Base-by-base conservation (phyloP, 345 rosid species). In the Gynandropsis gynandra region DNA sequence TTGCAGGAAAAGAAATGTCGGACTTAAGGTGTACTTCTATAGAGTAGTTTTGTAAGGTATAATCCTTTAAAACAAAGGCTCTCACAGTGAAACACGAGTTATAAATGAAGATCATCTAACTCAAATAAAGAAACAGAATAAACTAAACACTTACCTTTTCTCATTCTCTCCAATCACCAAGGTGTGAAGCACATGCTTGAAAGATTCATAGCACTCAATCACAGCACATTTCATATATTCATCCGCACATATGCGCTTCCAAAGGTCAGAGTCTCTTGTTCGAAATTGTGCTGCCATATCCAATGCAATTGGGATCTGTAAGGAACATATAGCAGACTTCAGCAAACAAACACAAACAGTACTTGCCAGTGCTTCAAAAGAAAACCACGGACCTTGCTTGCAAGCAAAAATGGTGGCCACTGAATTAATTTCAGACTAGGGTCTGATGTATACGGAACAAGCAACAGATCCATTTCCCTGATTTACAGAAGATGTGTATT, bases 211-310 rank as follows among this genome's bases (percentile, higher is more conserved):
- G 76, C 98, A 87, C 73, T 92, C 98, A 45, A 84, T 82, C 42
- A 90, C 96, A 48, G 96, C 95, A 74, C 96, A 90, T 71, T 90
- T 87, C 98, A 90, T 82, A 72, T 84, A 90, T 47, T 90, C 96
- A 64, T 90, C 98, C 4, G 84, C 86, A 53, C 93, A 84, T 61
- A 90, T 85, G 47, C 93, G 93, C 75, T 78, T 87, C 96, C 98
- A 92, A 16, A 92, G 95, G 69, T 81, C 90, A 72, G 93, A 58
- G 57, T 87, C 98, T 72, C 50, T 77, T 39, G 77, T 59, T 63
- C 79, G 81, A 67, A 85, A 85, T 52, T 92, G 93, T 59, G 73
- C 93, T 47, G 95, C 93, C 96, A 87, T 92, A 71, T 87, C 96
- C 67, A 90, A 58, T 61, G 98, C 98, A 66, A 90, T 76, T 10